Percentiles rank a stretch among this genome's conserved stretches.
Evolutionary conservation across 2,329 filamentous ascomycete genomes (phyloP).

Genomic region (Dactylella cylindrospora): DNA sequence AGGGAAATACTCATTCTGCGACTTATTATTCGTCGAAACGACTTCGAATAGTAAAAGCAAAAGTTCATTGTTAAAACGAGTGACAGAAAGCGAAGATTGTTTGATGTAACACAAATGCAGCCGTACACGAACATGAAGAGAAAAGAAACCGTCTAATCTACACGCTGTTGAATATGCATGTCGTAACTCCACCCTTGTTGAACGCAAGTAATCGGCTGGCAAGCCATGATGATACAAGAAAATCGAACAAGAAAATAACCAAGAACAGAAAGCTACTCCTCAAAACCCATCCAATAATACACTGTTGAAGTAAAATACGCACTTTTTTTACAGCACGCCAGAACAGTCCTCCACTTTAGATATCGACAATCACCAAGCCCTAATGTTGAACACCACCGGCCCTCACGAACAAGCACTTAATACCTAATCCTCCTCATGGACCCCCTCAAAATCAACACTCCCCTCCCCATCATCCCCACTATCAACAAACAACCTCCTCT

Average conservation of each 20-base stretch:
- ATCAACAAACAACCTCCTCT: slow-evolving; percentile 6
- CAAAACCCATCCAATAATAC: slow-evolving; percentile 6
- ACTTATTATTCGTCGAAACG: too few relatives aligned
- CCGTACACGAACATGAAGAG: neutral
- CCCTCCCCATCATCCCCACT: neutral
- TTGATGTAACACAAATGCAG: neutral
- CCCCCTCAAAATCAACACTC: neutral
- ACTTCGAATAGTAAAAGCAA: too few relatives aligned
- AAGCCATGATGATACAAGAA: neutral
- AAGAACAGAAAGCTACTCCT: neutral
- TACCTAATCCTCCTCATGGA: neutral
- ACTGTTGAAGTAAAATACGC: slow-evolving; percentile 16
- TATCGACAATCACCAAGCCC: neutral
- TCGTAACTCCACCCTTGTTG: neutral
- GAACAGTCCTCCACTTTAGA: too few relatives aligned
- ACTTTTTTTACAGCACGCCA: too few relatives aligned
- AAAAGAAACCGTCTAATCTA: neutral
- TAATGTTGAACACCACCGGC: neutral
- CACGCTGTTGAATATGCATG: slow-evolving; percentile 11
- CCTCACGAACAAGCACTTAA: neutral
- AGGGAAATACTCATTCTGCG: too few relatives aligned
- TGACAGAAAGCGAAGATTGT: slow-evolving; percentile 10
- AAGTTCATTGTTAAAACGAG: too few relatives aligned
- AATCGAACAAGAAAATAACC: neutral
- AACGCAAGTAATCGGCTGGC: neutral